Conservation (phyloP, 2,329 filamentous ascomycete species). For the Grosmannia huntii region DNA sequence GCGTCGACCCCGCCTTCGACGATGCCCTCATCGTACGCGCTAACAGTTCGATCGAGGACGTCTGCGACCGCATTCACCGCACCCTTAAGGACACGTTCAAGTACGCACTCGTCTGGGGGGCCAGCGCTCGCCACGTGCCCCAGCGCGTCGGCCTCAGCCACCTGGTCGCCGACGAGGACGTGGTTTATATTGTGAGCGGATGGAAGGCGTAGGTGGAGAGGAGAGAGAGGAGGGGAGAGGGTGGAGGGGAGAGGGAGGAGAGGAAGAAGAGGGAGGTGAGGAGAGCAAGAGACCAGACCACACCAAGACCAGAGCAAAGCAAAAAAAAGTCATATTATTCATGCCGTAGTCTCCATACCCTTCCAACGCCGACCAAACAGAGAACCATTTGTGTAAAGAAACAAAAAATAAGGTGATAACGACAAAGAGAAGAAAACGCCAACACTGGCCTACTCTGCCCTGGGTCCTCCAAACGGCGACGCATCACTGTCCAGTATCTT, state of each 20-base stretch:
- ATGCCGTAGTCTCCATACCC: background rate
- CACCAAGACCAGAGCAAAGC: no score
- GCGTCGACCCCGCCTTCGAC: constrained; percentile 72
- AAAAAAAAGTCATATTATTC: background rate
- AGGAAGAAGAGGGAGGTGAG: no score
- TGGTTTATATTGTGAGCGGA: constrained; percentile 53
- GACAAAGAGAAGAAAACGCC: no score
- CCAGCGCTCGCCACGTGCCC: constrained; percentile 86
- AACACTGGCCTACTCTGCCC: background rate
- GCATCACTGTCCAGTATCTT: constrained; percentile 45
- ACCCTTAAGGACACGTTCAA: constrained; percentile 98
- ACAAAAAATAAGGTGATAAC: background rate
- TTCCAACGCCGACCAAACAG: no score
- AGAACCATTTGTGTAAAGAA: no score
- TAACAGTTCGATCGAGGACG: constrained; percentile 86
- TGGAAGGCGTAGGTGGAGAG: constrained; percentile 50
- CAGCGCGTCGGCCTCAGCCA: constrained; percentile 84
- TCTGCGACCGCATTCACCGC: constrained; percentile 89
- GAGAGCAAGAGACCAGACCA: no score
- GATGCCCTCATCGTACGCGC: constrained; percentile 88
- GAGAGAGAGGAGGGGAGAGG: no score
- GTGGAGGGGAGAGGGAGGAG: no score
- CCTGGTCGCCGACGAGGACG: constrained; percentile 57
- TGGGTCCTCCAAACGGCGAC: constrained; percentile 26
- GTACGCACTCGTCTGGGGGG: constrained; percentile 95